Evolutionary conservation across 1,284 basidiomycete genomes (phyloP), one percentile per base, ranked within the genome.

Genomic region (Jaminaea rosea): DNA sequence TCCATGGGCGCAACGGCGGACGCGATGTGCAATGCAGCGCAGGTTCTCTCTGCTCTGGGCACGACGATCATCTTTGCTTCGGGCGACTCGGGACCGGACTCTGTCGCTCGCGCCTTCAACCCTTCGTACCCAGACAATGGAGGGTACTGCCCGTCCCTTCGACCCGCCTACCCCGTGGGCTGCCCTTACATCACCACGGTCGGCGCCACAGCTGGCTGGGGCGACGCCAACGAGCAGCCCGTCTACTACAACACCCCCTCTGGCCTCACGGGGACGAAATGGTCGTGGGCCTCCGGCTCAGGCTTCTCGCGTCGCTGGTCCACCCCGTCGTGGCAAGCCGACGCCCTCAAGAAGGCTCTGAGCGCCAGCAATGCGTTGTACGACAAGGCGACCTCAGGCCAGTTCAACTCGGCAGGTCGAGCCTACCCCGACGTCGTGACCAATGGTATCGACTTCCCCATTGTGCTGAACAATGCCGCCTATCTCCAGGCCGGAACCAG

Each of bases 301-400:
- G 84, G 83, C 1, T 84, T 84, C 75, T 82, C 80, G 60, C 77
- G 83, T 62, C 80, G 82, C 79, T 83, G 82, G 70, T 19, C 72
- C 34, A 78, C 80, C 15, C 83, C 83, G 3, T 10, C 49, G 0
- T n/a, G n/a, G n/a, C n/a, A n/a, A n/a, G n/a, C n/a, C n/a, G n/a
- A n/a, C n/a, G n/a, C n/a, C n/a, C n/a, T n/a, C n/a, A n/a, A n/a
- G n/a, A n/a, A n/a, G n/a, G n/a, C n/a, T n/a, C n/a, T n/a, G n/a
- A n/a, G n/a, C n/a, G n/a, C n/a, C n/a, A n/a, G n/a, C n/a, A n/a
- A n/a, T n/a, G n/a, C n/a, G n/a, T n/a, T n/a, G n/a, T n/a, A n/a
- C n/a, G n/a, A n/a, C n/a, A n/a, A n/a, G n/a, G n/a, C n/a, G n/a
- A n/a, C n/a, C n/a, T n/a, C n/a, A n/a, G n/a, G n/a, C n/a, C n/a